phyloP scores from a whole-genome alignment of 2,329 filamentous ascomycete genomes.

The Exophiala sp. region DNA sequence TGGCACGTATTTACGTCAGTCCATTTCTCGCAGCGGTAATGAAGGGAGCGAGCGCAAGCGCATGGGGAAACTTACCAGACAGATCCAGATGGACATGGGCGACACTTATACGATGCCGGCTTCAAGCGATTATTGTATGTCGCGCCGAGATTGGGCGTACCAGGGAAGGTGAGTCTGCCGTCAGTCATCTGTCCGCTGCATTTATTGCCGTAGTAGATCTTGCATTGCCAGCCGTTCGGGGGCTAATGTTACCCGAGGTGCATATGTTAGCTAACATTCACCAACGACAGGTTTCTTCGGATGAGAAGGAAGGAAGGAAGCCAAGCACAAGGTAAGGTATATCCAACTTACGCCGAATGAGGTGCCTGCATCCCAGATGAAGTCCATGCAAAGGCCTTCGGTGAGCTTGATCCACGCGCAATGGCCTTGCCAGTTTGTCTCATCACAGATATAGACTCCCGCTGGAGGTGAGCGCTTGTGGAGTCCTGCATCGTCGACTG shows the following conservation, averaged over 20 bases:
- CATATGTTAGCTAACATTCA: neutral
- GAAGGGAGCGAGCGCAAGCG: too few species aligned
- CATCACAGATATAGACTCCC: conserved; percentile 9
- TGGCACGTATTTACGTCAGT: neutral
- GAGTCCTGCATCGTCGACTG: neutral
- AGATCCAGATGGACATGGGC: conserved; percentile 9
- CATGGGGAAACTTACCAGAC: conserved; percentile 22
- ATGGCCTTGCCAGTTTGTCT: conserved; percentile 9
- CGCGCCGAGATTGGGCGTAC: conserved; percentile 13
- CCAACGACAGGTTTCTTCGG: neutral
- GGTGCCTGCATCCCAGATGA: conserved; percentile 5
- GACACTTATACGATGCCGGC: conserved; percentile 13
- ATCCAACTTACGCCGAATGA: conserved; percentile 18
- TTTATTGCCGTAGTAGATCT: conserved; percentile 12
- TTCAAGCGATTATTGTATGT: conserved; percentile 10
- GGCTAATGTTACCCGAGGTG: conserved; percentile 7
- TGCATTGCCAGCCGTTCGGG: conserved; percentile 17
- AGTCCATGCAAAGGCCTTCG: conserved; percentile 8
- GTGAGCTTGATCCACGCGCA: conserved; percentile 5
- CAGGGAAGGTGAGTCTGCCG: conserved; percentile 20
- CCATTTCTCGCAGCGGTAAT: too few species aligned
- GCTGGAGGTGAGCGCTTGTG: neutral
- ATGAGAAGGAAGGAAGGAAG: neutral
- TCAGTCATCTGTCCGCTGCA: conserved; percentile 14
- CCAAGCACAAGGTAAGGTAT: neutral